phyloP scores from a whole-genome alignment of 495 filamentous ascomycete species.

The Trichoderma parareesei region DNA sequence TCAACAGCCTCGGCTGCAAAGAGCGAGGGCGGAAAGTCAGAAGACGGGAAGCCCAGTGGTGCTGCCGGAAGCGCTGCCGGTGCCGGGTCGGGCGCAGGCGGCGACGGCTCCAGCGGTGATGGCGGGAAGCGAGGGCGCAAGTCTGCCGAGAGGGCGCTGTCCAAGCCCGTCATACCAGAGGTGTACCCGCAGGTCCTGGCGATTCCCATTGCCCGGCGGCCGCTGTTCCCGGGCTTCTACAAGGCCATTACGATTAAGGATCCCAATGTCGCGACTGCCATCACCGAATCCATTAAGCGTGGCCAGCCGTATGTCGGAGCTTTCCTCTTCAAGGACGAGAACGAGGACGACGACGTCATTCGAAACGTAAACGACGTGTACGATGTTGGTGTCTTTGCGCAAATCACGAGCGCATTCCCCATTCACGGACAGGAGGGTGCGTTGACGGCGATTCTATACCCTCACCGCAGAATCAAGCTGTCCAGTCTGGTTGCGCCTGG shows the following conservation, averaged over 20 bases:
- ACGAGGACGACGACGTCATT: slow-evolving; percentile 84
- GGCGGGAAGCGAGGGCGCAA: slow-evolving; percentile 54
- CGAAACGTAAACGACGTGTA: slow-evolving; percentile 82
- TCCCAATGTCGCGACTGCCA: slow-evolving; percentile 76
- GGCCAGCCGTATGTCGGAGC: slow-evolving; percentile 97
- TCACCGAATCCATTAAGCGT: slow-evolving; percentile 94
- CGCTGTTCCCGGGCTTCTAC: slow-evolving; percentile 96
- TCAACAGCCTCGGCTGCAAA: slow-evolving; percentile 4
- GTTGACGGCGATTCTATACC: slow-evolving; percentile 88
- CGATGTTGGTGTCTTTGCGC: slow-evolving; percentile 92
- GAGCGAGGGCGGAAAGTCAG: slow-evolving; percentile 26
- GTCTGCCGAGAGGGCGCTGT: slow-evolving; percentile 59
- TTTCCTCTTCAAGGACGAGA: slow-evolving; percentile 94
- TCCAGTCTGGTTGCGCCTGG: slow-evolving; percentile 65
- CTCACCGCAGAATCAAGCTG: slow-evolving; percentile 89
- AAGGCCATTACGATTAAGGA: slow-evolving; percentile 96
- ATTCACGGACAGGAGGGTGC: slow-evolving; percentile 68
- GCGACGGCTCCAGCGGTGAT: slow-evolving; percentile 35
- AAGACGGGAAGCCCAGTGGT: slow-evolving; percentile 36
- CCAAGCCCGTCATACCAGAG: slow-evolving; percentile 84
- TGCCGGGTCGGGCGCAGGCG: slow-evolving; percentile 23
- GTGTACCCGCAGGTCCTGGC: slow-evolving; percentile 98
- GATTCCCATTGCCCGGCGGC: slow-evolving; percentile 92
- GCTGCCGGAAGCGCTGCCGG: slow-evolving; percentile 27
- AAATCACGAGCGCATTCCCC: slow-evolving; percentile 91